phyloP scores from a whole-genome alignment of 176 grass and related monocot species.

The Triticum monococcum region DNA sequence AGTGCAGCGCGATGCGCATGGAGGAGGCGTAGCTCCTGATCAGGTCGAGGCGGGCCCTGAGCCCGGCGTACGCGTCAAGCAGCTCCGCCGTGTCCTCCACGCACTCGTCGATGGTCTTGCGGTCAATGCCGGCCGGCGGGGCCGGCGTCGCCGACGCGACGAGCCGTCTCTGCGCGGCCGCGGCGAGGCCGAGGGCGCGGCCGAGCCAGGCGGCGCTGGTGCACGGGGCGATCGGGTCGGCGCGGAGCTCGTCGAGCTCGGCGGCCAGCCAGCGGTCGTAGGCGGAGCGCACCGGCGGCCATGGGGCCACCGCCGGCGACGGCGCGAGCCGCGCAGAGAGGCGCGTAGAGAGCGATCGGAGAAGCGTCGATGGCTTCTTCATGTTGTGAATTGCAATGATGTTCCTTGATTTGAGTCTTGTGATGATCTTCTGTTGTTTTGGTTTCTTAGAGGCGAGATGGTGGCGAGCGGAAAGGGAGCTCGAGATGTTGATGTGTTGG shows the following conservation, averaged over 20 bases:
- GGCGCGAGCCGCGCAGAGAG: constrained; percentile 31
- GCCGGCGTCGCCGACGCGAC: not conserved
- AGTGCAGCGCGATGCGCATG: constrained; percentile 52
- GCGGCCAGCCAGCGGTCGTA: constrained; percentile 83
- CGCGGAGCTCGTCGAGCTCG: constrained; percentile 73
- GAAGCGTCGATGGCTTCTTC: constrained; percentile 71
- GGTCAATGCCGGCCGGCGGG: constrained; percentile 1
- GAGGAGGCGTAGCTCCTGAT: constrained; percentile 44
- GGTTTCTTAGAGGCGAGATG: not conserved
- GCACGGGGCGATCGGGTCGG: constrained; percentile 30
- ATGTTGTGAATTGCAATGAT: constrained; percentile 1
- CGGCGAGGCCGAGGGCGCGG: constrained; percentile 49
- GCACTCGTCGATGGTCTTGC: constrained; percentile 45
- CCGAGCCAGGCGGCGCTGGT: constrained; percentile 58
- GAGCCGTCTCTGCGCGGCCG: constrained; percentile 43
- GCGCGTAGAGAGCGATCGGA: constrained; percentile 61
- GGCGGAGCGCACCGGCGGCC: constrained; percentile 67
- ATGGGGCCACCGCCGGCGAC: constrained; percentile 50
- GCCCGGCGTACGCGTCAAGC: constrained; percentile 65
- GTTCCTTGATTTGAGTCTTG: too few species aligned
- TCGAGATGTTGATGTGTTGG: constrained; percentile 29
- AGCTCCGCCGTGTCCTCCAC: constrained; percentile 65
- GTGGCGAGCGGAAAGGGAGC: not conserved
- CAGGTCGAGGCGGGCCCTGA: constrained; percentile 42
- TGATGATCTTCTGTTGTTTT: not conserved